Conservation (phyloP, 176 grass and related monocot species). For the Eremochloa ophiuroides region DNA sequence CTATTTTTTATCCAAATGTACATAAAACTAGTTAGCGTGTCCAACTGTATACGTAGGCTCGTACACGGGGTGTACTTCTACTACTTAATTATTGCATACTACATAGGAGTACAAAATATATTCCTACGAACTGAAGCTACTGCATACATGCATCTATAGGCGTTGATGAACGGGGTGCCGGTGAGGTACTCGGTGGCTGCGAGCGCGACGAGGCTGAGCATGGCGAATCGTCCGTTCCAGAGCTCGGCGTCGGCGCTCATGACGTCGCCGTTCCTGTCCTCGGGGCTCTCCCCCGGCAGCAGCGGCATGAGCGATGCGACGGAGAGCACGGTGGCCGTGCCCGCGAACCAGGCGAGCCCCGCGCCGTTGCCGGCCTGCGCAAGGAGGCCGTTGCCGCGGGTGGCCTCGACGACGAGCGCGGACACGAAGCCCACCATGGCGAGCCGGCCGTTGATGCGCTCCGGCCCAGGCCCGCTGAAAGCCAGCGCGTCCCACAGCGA, state of each 20-base stretch:
- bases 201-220: constrained; percentile 79
- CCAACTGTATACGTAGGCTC: too few relatives aligned
- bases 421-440: constrained; percentile 74
- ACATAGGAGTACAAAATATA: too few relatives aligned
- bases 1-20: too few relatives aligned
- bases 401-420: constrained; percentile 55
- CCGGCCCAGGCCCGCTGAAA: constrained; percentile 60
- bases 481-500: constrained; percentile 49
- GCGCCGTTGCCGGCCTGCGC: constrained; percentile 37
- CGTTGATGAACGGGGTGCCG: constrained; percentile 59
- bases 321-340: constrained; percentile 37
- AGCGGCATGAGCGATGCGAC: constrained; percentile 67
- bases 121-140: too few relatives aligned
- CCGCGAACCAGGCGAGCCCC: constrained; percentile 44
- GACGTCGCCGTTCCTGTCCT: constrained; percentile 28
- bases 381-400: constrained; percentile 30
- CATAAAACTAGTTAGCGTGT: too few relatives aligned
- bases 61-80: too few relatives aligned
- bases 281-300: constrained; percentile 46
- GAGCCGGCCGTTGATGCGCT: constrained; percentile 68
- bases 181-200: constrained; percentile 78
- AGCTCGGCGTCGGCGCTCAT: constrained; percentile 70
- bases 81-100: too few relatives aligned
- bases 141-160: too few relatives aligned
- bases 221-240: constrained; percentile 86